These are phyloP conservation scores for Aspergillus incahuasiensis DNA, from an alignment of 495 filamentous ascomycete species.

Conservation along the genomic window DNA sequence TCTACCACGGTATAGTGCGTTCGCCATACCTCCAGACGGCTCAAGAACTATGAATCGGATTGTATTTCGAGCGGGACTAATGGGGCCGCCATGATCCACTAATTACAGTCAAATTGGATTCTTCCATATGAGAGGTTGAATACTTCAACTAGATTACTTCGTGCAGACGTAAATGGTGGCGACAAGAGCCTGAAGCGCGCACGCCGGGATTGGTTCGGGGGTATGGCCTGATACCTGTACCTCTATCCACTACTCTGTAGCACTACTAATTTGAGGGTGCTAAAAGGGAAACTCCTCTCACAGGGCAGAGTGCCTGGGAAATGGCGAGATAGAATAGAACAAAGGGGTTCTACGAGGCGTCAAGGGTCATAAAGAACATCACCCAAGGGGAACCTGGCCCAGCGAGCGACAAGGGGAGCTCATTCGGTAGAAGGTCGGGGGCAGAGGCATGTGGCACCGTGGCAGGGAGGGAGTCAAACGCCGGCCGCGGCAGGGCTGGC, in stretches of 20 bases:
- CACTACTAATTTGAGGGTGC: neutral
- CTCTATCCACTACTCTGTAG: neutral
- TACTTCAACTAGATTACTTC: neutral
- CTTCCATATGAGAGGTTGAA: neutral
- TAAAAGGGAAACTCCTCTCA: no score
- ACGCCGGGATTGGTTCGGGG: neutral
- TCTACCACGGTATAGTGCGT: neutral
- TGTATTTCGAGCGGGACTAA: neutral
- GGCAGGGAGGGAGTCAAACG: neutral
- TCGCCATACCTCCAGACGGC: neutral
- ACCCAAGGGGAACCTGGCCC: no score
- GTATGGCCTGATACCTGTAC: neutral
- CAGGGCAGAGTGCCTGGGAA: no score
- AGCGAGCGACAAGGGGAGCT: no score
- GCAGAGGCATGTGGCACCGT: neutral
- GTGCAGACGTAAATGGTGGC: constrained; percentile 5
- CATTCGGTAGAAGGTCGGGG: no score
- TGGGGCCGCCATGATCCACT: neutral
- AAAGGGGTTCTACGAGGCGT: no score
- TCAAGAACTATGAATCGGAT: neutral
- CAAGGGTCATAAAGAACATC: no score
- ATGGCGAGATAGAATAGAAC: no score
- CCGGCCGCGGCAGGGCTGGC: neutral
- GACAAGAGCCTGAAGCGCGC: neutral
- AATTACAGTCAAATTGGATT: neutral